These are phyloP conservation scores for Pleurotus cornucopiae DNA, from an alignment of 768 basidiomycete species.

Conservation along the genomic window DNA sequence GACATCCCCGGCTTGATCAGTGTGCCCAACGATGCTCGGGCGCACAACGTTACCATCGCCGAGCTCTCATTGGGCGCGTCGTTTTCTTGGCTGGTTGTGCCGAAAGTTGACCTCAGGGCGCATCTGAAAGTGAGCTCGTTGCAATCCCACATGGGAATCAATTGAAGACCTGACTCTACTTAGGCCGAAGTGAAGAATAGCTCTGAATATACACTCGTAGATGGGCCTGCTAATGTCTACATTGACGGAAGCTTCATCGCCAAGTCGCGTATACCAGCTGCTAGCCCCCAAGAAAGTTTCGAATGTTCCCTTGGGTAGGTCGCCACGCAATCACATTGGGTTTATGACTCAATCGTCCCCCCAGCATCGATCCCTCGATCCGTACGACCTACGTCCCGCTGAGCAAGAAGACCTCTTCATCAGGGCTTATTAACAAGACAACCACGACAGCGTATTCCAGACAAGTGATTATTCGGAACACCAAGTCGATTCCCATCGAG, in stretches of 20 bases:
- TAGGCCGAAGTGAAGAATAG: slow-evolving; percentile 22
- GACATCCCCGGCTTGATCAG: slow-evolving; percentile 20
- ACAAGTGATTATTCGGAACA: not conserved
- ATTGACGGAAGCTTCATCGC: slow-evolving; percentile 40
- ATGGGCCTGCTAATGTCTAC: slow-evolving; percentile 31
- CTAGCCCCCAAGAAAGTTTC: slow-evolving; percentile 36
- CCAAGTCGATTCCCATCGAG: not conserved
- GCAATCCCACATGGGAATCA: not conserved
- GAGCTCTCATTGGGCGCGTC: slow-evolving; percentile 16
- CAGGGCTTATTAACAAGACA: slow-evolving; percentile 31
- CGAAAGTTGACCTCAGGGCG: slow-evolving; percentile 20
- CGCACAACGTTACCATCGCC: slow-evolving; percentile 24
- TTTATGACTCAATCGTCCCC: too few species aligned
- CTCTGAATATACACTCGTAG: slow-evolving; percentile 32
- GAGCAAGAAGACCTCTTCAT: slow-evolving; percentile 21
- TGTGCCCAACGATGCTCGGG: slow-evolving; percentile 21
- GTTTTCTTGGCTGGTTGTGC: slow-evolving; percentile 25
- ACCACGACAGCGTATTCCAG: slow-evolving; percentile 7
- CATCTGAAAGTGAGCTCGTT: slow-evolving; percentile 19
- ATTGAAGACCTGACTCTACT: not conserved
- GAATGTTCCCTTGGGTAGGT: slow-evolving; percentile 35
- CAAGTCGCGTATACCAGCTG: slow-evolving; percentile 25
- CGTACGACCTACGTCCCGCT: slow-evolving; percentile 2
- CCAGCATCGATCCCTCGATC: not conserved
- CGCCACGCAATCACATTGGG: not conserved